Evolutionary conservation across 306 rosid species (phyloP), one percentile per base, ranked within the genome.

Genomic region (Cucumis melo): DNA sequence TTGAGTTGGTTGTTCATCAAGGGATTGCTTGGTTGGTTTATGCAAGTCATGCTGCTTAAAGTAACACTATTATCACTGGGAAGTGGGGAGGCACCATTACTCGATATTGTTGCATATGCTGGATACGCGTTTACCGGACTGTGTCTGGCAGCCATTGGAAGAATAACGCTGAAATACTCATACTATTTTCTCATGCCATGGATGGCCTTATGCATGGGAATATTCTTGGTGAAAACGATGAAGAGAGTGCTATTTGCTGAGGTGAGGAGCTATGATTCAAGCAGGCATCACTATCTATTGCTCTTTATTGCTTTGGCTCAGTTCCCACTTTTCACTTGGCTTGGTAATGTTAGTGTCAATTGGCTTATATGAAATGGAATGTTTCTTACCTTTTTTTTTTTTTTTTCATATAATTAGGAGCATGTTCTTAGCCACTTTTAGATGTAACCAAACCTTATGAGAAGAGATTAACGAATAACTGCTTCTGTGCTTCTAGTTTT

Each of bases 151-250:
- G 92, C 88, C 42, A 64, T 89, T 0, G 97, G 95, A 79, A 89
- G 90, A 78, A 81, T 94, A 55, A n/a, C 89, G 21, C 84, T 70
- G 75, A 83, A 92, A 23, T 88, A 88, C 84, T 84, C 92, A 0
- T 94, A 92, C 87, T 94, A 92, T 78, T 81, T 90, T 85, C 79
- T 94, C 80, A 90, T 94, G 96, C 95, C 96, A 17, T 92, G 93
- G 90, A 79, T 96, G 82, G 92, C 96, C 76, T 67, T 92, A 78
- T 90, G 95, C 91, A 94, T 92, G 97, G 99, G 96, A 87, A 67
- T 89, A 11, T 94, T 94, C 81, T 86, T 94, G 86, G 99, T 94
- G 88, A 94, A 94, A 86, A 92, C 97, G 9, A 88, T 92, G 96
- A 92, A 94, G 80, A 86, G 99, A 77, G 98, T 92, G 53, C 93